phyloP scores from a whole-genome alignment of 129 eudicot genomes.

The Flaveria trinervia region DNA sequence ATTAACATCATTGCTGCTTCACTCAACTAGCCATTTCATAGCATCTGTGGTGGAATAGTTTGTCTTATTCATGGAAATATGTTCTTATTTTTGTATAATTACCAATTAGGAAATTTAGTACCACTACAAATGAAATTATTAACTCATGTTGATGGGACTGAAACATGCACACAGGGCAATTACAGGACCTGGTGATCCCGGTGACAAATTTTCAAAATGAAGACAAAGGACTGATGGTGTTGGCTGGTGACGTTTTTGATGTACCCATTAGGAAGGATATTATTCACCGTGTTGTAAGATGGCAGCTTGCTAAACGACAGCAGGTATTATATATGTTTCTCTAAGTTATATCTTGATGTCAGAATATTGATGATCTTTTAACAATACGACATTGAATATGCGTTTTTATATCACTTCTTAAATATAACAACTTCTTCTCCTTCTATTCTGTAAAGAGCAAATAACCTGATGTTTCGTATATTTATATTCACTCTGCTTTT shows the following conservation, averaged over 20 bases:
- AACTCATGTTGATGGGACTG: slow-evolving; percentile 16
- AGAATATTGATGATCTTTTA: background rate
- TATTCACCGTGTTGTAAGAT: slow-evolving; percentile 93
- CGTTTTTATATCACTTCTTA: background rate
- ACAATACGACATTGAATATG: background rate
- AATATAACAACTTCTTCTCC: background rate
- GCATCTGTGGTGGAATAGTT: background rate
- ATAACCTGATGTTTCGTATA: background rate
- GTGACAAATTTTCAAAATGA: slow-evolving; percentile 78
- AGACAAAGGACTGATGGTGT: slow-evolving; percentile 83
- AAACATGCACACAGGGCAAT: slow-evolving; percentile 49
- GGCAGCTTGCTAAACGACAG: slow-evolving; percentile 97
- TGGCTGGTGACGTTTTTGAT: slow-evolving; percentile 96
- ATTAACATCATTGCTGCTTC: background rate
- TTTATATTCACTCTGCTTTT: background rate
- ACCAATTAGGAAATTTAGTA: background rate
- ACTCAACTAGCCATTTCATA: background rate
- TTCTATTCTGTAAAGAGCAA: background rate
- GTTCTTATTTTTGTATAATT: background rate
- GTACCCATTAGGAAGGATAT: slow-evolving; percentile 92
- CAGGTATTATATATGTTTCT: slow-evolving; percentile 51
- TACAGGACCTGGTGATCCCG: slow-evolving; percentile 81
- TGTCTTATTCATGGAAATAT: background rate
- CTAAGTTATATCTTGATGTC: background rate
- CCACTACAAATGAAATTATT: background rate